These are phyloP conservation scores for Claviceps sp. DNA, from an alignment of 2,329 filamentous ascomycete species.

Conservation along the genomic window DNA sequence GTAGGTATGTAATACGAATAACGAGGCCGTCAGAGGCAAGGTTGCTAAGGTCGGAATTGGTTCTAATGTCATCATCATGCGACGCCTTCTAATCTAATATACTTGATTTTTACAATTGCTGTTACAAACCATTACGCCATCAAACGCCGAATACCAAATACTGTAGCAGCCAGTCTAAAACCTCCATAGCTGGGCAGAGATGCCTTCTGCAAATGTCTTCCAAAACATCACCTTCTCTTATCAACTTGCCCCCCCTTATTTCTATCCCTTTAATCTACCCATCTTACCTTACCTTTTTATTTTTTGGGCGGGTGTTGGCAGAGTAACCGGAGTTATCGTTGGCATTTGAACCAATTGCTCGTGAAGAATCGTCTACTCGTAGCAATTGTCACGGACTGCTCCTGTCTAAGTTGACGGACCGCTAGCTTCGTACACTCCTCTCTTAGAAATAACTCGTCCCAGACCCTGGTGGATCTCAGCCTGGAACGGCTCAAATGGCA, in stretches of 20 bases:
- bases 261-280: background rate
- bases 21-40: background rate
- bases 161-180: background rate
- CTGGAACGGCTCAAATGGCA: slow-evolving; percentile 83
- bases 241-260: no score
- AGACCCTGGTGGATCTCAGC: slow-evolving; percentile 74
- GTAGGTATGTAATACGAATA: background rate
- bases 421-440: slow-evolving; percentile 54
- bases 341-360: no score
- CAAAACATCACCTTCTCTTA: background rate
- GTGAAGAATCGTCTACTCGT: background rate
- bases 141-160: background rate
- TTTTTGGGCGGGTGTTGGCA: no score
- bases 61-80: background rate
- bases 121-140: background rate
- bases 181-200: background rate
- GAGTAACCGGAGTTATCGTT: no score
- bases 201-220: background rate
- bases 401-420: slow-evolving; percentile 33
- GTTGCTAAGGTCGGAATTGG: background rate
- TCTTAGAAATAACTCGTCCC: slow-evolving; percentile 72
- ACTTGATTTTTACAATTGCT: background rate
- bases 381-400: background rate
- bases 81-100: background rate
- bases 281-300: background rate